Evolutionary conservation across 352 stramenopile genomes (phyloP).

Genomic region (Phytophthora foliorum): DNA sequence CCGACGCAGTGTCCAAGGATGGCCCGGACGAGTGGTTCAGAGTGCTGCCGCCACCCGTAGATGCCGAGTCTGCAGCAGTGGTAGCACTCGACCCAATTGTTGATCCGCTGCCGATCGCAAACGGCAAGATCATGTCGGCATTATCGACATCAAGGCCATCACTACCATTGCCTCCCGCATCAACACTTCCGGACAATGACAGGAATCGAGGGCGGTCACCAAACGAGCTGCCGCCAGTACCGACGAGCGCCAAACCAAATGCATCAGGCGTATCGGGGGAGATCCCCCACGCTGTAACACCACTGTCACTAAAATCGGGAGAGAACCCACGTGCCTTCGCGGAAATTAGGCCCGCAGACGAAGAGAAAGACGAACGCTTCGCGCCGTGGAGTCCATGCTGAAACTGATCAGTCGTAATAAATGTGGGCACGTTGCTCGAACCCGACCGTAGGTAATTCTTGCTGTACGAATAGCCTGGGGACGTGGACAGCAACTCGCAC

Average conservation of each 20-base stretch:
- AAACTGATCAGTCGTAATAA: conserved; percentile 66
- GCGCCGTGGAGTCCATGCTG: conserved; percentile 40
- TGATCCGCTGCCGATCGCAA: conserved; percentile 62
- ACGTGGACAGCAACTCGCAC: conserved; percentile 74
- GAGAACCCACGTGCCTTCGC: conserved; percentile 62
- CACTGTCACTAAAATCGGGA: conserved; percentile 69
- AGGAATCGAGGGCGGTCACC: conserved; percentile 53
- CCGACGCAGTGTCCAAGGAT: conserved; percentile 65
- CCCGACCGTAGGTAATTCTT: conserved; percentile 68
- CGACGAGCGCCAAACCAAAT: conserved; percentile 66
- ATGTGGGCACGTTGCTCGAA: conserved; percentile 57
- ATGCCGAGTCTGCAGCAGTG: conserved; percentile 56
- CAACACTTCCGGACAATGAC: conserved; percentile 38
- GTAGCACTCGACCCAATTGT: conserved; percentile 46
- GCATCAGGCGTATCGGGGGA: conserved; percentile 74
- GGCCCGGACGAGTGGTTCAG: conserved; percentile 22
- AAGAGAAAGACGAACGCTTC: conserved; percentile 27
- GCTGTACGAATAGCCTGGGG: conserved; percentile 77
- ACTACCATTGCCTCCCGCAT: conserved; percentile 7
- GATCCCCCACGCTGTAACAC: conserved; percentile 66
- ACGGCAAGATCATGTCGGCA: conserved; percentile 67
- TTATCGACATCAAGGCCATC: conserved; percentile 35
- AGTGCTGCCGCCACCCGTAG: conserved; percentile 28
- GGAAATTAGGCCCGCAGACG: conserved; percentile 27
- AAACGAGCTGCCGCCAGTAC: conserved; percentile 27